Conservation (phyloP, 176 grass and related monocot genomes). For the Zea mays region Zm-B73-REFERENCE-NAM-5.0 NC_050099.1:179859501-179860000, state of each 20-base stretch:
- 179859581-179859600: not conserved
- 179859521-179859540: not conserved
- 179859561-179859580: not conserved
- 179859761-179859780: slow-evolving; percentile 26
- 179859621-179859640: not conserved
- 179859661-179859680: not conserved
- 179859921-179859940: slow-evolving; percentile 25
- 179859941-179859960: not conserved
- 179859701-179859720: slow-evolving; percentile 44
- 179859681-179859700: not conserved
- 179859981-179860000: not conserved
- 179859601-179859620: too few relatives aligned
- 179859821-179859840: slow-evolving; percentile 66
- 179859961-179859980: not conserved
- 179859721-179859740: slow-evolving; percentile 77
- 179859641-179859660: not conserved
- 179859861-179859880: slow-evolving; percentile 86
- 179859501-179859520: slow-evolving; percentile 60
- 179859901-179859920: slow-evolving; percentile 50
- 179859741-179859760: slow-evolving; percentile 54
- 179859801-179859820: slow-evolving; percentile 26
- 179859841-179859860: slow-evolving; percentile 81
- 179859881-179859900: slow-evolving; percentile 82
- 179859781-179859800: slow-evolving; percentile 30
- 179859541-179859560: not conserved